These are phyloP conservation scores for Paraconiothyrium brasiliense DNA, from an alignment of 2,329 filamentous ascomycete species.

Conservation along the genomic window DNA sequence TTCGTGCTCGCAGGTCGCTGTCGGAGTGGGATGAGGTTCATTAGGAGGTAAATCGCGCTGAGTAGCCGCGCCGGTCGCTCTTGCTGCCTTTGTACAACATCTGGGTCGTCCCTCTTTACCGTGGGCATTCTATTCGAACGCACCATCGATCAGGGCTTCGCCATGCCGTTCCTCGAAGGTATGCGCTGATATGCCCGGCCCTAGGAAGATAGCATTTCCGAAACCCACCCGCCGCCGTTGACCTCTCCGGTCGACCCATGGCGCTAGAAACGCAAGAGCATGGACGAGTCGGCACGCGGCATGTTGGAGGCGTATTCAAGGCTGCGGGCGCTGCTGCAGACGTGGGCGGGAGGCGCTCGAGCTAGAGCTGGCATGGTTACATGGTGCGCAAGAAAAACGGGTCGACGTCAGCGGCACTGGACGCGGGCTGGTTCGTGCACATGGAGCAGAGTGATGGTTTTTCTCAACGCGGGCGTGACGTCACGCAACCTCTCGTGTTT, in stretches of 20 bases:
- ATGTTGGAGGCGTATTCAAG: not conserved
- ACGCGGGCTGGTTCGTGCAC: not conserved
- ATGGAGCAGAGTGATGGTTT: not conserved
- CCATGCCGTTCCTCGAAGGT: not conserved
- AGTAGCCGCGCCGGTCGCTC: not conserved
- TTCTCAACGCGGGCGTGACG: not conserved
- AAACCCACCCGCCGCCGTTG: conserved; percentile 1
- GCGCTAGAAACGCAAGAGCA: not conserved
- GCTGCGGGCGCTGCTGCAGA: not conserved
- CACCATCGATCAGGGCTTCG: not conserved
- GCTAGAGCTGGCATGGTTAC: conserved; percentile 25
- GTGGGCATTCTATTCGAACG: too few species aligned
- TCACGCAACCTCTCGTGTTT: not conserved
- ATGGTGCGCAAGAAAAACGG: conserved; percentile 29
- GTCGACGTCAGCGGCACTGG: conserved; percentile 26
- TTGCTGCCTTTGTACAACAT: not conserved
- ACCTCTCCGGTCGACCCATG: not conserved
- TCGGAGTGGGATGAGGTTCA: not conserved
- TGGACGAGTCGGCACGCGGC: conserved; percentile 14
- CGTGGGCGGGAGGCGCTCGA: conserved; percentile 9
- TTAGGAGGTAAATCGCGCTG: not conserved
- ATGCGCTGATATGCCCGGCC: not conserved
- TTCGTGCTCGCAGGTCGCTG: not conserved
- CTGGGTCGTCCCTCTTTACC: not conserved
- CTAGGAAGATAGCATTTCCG: conserved; percentile 1